Percentiles rank a stretch among this genome's conserved stretches.
Conservation (phyloP, 164 flowering plant genomes). For the Hamamelis virginiana region DNA sequence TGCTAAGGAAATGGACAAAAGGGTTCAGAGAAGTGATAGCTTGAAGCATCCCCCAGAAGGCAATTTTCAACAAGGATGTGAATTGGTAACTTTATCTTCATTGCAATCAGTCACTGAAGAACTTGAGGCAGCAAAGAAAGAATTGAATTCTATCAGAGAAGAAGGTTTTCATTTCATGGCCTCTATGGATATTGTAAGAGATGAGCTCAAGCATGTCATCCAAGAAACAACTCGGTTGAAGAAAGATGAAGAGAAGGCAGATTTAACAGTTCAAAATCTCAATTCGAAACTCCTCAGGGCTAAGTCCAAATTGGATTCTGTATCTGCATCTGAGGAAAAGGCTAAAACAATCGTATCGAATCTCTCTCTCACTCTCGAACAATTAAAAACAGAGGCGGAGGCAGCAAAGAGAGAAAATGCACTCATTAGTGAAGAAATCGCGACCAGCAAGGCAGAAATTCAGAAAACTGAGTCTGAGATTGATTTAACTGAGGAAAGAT, state of each 20-base stretch:
- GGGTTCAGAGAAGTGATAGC: conserved; percentile 17
- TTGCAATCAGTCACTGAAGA: conserved; percentile 41
- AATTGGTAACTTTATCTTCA: conserved; percentile 19
- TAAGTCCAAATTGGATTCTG: conserved; percentile 60
- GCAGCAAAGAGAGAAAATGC: conserved; percentile 54
- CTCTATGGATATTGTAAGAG: conserved; percentile 76
- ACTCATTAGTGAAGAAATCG: conserved; percentile 37
- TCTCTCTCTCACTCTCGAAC: conserved; percentile 48
- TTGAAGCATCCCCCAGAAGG: background rate
- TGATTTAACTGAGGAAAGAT: conserved; percentile 46
- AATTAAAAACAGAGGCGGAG: conserved; percentile 50
- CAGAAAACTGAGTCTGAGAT: conserved; percentile 48
- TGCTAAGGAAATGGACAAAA: conserved; percentile 38
- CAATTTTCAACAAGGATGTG: conserved; percentile 13
- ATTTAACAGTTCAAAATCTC: conserved; percentile 46
- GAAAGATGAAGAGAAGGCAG: conserved; percentile 47
- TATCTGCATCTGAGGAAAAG: conserved; percentile 52
- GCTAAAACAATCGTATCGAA: conserved; percentile 45
- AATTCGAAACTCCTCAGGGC: conserved; percentile 72
- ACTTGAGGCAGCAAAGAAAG: conserved; percentile 58
- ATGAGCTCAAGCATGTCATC: conserved; percentile 49
- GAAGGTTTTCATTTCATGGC: conserved; percentile 79
- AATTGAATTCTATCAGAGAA: conserved; percentile 44
- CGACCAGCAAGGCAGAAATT: conserved; percentile 39
- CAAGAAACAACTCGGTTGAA: conserved; percentile 44